These are phyloP conservation scores for Malassezia slooffiae DNA, from an alignment of 1,284 basidiomycete species.

Conservation along the genomic window DNA sequence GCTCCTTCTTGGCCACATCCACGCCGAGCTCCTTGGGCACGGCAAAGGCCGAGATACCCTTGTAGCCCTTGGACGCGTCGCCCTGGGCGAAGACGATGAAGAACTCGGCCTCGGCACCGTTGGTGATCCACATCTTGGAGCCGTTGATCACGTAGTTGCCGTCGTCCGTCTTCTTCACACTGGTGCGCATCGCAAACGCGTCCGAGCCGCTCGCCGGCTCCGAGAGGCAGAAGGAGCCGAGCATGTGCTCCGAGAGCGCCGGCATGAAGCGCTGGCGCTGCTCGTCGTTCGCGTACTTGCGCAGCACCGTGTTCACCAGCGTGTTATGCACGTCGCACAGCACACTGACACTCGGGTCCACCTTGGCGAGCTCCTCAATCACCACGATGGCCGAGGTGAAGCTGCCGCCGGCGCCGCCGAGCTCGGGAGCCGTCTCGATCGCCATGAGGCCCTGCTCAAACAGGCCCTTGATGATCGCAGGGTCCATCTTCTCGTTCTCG, in stretches of 20 bases:
- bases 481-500: slow-evolving; percentile 91
- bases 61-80: slow-evolving; percentile 90
- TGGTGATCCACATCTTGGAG: slow-evolving; percentile 99
- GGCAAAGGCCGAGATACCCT: slow-evolving; percentile 95
- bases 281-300: slow-evolving; percentile 71
- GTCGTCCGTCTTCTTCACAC: slow-evolving; percentile 68
- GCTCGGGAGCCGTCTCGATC: slow-evolving; percentile 75
- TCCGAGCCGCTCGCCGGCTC: slow-evolving; percentile 89
- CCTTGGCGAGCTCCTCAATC: slow-evolving; percentile 90
- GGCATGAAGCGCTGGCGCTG: slow-evolving; percentile 85
- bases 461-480: slow-evolving; percentile 70
- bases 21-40: slow-evolving; percentile 94
- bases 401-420: slow-evolving; percentile 76
- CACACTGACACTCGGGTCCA: slow-evolving; percentile 93
- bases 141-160: slow-evolving; percentile 70
- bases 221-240: slow-evolving; percentile 91
- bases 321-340: slow-evolving; percentile 91
- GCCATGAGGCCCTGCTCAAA: slow-evolving; percentile 99
- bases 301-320: slow-evolving; percentile 74
- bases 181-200: slow-evolving; percentile 91
- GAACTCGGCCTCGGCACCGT: slow-evolving; percentile 87
- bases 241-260: slow-evolving; percentile 64
- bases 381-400: slow-evolving; percentile 93
- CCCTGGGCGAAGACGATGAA: slow-evolving; percentile 81
- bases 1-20: slow-evolving; percentile 95